Evolutionary conservation across 1,284 basidiomycete genomes (phyloP), one percentile per base, ranked within the genome.

Genomic region (Irpex sp.): DNA sequence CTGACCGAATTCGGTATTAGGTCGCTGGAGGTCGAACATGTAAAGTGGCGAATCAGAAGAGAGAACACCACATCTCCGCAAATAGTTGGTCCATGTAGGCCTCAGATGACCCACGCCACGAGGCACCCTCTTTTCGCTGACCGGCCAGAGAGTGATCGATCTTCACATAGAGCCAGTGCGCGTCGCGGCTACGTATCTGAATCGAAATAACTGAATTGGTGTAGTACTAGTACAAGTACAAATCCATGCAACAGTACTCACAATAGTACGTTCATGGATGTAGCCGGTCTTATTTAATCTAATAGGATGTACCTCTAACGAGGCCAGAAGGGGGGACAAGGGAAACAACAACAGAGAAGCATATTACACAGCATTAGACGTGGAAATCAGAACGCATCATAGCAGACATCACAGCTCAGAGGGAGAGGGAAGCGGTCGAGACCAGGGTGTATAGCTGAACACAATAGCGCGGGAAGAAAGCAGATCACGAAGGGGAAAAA

Each of bases 31-130:
- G 39, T 4, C 15, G 49, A 50, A 50, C 49, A 13, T n/a, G 49
- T 17, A 50, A 50, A 50, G 11, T 8, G 17, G 49, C 49, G 17
- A 50, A 50, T 50, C 19, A 50, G 49, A 50, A 50, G 7, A 50
- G 19, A 50, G 49, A 21, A 21, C 11, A n/a, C 11, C 39, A 9
- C 39, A 43, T 43, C 7, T 17, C 49, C 17, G 49, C 17, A n/a
- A 50, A n/a, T 50, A 50, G 53, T 55, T 55, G 53, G 53, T 55
- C 53, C 53, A 55, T 55, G 53, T 55, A 55, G 53, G 53, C 53
- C 53, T 55, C 53, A 55, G 53, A 55, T 31, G 53, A 55, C 53
- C 26, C 53, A 8, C 9, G 21, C 21, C 53, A 55, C 53, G 53
- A 55, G 53, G 53, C 53, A 13, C 31, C 15, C 33, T 21, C 53